phyloP scores from a whole-genome alignment of 1,284 basidiomycete genomes.

The Trichosporon sp. region DNA sequence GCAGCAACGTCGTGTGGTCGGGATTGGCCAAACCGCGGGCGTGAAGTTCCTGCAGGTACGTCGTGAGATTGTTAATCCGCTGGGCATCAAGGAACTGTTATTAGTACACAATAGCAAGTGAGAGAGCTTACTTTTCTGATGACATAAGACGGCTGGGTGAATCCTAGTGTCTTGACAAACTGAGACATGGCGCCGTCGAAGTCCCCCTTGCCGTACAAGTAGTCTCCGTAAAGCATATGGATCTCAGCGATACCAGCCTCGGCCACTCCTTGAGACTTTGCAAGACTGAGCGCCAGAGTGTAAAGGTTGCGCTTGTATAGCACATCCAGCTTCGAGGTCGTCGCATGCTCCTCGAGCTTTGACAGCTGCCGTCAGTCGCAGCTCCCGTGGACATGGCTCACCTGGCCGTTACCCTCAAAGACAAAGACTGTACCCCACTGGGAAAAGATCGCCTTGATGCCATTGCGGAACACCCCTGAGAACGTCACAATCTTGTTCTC shows the following conservation, averaged over 20 bases:
- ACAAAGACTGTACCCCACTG: constrained; percentile 75
- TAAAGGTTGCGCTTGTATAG: constrained; percentile 73
- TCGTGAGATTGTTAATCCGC: constrained; percentile 87
- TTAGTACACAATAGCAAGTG: background rate
- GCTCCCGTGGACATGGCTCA: constrained; percentile 40
- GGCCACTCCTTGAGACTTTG: constrained; percentile 68
- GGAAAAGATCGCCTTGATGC: constrained; percentile 72
- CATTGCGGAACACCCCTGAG: constrained; percentile 69
- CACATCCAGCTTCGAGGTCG: constrained; percentile 70
- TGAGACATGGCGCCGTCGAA: constrained; percentile 91
- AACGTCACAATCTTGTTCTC: constrained; percentile 90
- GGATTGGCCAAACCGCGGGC: constrained; percentile 83
- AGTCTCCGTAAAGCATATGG: constrained; percentile 82
- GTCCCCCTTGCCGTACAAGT: constrained; percentile 84
- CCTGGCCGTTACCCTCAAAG: constrained; percentile 68
- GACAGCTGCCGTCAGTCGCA: constrained; percentile 54
- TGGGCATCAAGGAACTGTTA: constrained; percentile 90
- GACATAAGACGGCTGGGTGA: constrained; percentile 88
- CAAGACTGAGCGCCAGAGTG: constrained; percentile 63
- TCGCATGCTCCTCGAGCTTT: constrained; percentile 72
- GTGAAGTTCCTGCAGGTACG: constrained; percentile 93
- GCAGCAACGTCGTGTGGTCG: constrained; percentile 90
- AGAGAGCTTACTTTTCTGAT: constrained; percentile 73
- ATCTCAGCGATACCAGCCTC: constrained; percentile 74
- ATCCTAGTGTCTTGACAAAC: constrained; percentile 83